Evolutionary conservation across 768 basidiomycete genomes (phyloP).

Genomic region (Ramaria rubella): DNA sequence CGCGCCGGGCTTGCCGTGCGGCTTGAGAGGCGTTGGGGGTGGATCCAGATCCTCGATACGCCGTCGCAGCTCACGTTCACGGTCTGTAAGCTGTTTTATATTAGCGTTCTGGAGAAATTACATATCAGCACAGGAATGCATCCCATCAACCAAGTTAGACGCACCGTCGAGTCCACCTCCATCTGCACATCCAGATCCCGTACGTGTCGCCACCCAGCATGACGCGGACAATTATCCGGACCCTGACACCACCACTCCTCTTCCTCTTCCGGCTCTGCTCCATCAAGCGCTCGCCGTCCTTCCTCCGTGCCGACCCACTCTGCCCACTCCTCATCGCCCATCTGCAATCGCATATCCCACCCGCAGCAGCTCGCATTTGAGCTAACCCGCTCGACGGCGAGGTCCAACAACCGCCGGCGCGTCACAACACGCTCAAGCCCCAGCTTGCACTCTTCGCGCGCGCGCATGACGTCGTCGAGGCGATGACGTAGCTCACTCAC

Average conservation of each 20-base stretch:
- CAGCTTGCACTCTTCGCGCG: conserved; percentile 58
- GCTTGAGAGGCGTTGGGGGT: conserved; percentile 23
- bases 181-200: conserved; percentile 65
- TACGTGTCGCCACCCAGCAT: conserved; percentile 81
- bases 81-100: conserved; percentile 46
- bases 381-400: conserved; percentile 62
- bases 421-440: conserved; percentile 64
- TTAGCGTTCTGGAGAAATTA: conserved; percentile 7
- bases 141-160: not conserved
- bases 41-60: conserved; percentile 59
- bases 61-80: conserved; percentile 73
- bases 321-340: conserved; percentile 73
- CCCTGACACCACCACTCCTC: conserved; percentile 73
- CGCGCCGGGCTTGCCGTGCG: not conserved
- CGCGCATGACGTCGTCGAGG: conserved; percentile 50
- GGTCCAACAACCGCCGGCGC: conserved; percentile 61
- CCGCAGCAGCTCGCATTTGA: conserved; percentile 65
- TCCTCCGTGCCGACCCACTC: conserved; percentile 38
- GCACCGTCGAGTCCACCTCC: conserved; percentile 65
- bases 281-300: conserved; percentile 29
- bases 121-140: not conserved
- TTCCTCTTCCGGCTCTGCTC: conserved; percentile 36
- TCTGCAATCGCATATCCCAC: conserved; percentile 81
- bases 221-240: conserved; percentile 69
- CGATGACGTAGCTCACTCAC: conserved; percentile 44